Evolutionary conservation across 176 grass and related monocot species (phyloP).

Genomic region (Triticum aestivum): IWGSC_CS_RefSeq_v2.1 NC_057814.1:636109497-636109996

Average conservation of each 20-base stretch:
- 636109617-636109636: background rate
- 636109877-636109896: background rate
- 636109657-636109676: background rate
- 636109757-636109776: background rate
- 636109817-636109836: background rate
- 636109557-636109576: too few relatives aligned
- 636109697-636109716: background rate
- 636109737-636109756: background rate
- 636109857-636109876: background rate
- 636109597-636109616: too few relatives aligned
- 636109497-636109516: background rate
- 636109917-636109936: too few relatives aligned
- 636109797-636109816: background rate
- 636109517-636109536: background rate
- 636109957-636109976: too few relatives aligned
- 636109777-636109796: background rate
- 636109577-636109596: too few relatives aligned
- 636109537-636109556: too few relatives aligned
- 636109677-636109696: background rate
- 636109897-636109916: background rate
- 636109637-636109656: background rate
- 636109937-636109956: too few relatives aligned
- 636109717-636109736: background rate
- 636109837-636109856: background rate
- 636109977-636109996: too few relatives aligned